These are phyloP conservation scores for Paraleonurus japonicus DNA, from an alignment of 257 asterid genomes.

Conservation along the genomic window DNA sequence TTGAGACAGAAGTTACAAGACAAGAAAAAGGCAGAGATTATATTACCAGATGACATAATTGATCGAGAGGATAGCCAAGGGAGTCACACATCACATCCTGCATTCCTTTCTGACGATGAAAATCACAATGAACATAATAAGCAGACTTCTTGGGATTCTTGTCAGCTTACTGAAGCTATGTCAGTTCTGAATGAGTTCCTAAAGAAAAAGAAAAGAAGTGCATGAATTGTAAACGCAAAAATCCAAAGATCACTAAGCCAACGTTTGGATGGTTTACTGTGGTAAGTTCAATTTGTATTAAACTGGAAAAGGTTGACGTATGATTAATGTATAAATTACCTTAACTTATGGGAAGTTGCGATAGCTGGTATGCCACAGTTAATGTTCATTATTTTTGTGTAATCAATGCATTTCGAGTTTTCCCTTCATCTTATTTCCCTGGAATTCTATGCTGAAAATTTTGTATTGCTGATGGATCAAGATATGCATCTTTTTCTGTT, in stretches of 20 bases:
- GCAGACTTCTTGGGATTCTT: constrained; percentile 57
- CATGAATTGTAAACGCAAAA: constrained; percentile 41
- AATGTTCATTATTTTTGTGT: background rate
- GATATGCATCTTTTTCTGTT: constrained; percentile 11
- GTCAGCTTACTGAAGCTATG: constrained; percentile 74
- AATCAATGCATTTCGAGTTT: background rate
- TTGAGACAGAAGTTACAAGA: background rate
- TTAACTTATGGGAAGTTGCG: background rate
- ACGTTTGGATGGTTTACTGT: constrained; percentile 85
- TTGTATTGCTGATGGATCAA: background rate
- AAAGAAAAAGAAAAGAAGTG: constrained; percentile 47
- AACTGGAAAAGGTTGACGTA: background rate
- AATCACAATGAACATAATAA: constrained; percentile 30
- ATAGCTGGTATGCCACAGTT: background rate
- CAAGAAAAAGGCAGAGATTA: constrained; percentile 34
- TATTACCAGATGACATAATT: constrained; percentile 21
- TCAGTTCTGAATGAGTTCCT: constrained; percentile 60
- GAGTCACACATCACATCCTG: constrained; percentile 57
- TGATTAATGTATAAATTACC: background rate
- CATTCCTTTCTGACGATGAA: constrained; percentile 33
- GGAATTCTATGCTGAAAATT: background rate
- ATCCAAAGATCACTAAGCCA: constrained; percentile 67
- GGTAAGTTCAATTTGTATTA: constrained; percentile 46
- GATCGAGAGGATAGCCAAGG: constrained; percentile 54
- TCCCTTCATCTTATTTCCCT: background rate